phyloP scores from a whole-genome alignment of 331 rosid genomes.

The Phaseolus coccineus region DNA sequence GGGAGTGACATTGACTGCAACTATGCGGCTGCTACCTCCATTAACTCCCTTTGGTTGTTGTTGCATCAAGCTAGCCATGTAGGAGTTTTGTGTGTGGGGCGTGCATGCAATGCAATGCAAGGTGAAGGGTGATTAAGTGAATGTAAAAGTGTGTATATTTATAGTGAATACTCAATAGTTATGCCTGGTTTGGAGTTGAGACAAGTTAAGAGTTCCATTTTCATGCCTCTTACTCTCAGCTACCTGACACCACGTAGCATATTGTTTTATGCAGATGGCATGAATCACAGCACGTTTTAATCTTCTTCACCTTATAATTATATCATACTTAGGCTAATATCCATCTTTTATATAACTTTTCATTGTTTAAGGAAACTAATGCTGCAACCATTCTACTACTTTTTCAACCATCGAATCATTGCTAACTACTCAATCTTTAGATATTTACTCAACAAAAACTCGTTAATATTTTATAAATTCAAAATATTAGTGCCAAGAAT shows the following conservation, averaged over 20 bases:
- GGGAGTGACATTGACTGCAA: constrained; percentile 43
- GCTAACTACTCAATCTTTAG: too few relatives aligned
- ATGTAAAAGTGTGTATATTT: neutral
- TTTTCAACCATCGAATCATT: too few relatives aligned
- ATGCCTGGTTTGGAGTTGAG: neutral
- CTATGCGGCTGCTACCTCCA: constrained; percentile 55
- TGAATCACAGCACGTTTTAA: neutral
- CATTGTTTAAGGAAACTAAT: neutral
- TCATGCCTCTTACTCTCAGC: constrained; percentile 33
- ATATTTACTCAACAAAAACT: too few relatives aligned
- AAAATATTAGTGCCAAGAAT: too few relatives aligned
- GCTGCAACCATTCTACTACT: too few relatives aligned
- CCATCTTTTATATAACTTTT: neutral
- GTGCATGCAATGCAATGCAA: neutral
- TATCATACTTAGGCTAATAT: neutral
- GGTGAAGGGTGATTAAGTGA: neutral
- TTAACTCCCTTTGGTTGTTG: constrained; percentile 23
- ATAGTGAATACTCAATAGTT: neutral
- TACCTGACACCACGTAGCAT: neutral
- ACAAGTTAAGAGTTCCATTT: constrained; percentile 30
- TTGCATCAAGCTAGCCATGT: constrained; percentile 45
- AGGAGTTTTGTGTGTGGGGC: neutral
- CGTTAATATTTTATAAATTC: too few relatives aligned
- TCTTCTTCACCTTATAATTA: neutral
- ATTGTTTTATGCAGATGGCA: neutral